Percentiles rank a stretch among this genome's conserved stretches.
phyloP scores from a whole-genome alignment of 495 filamentous ascomycete species.

The Neurospora sp. region DNA sequence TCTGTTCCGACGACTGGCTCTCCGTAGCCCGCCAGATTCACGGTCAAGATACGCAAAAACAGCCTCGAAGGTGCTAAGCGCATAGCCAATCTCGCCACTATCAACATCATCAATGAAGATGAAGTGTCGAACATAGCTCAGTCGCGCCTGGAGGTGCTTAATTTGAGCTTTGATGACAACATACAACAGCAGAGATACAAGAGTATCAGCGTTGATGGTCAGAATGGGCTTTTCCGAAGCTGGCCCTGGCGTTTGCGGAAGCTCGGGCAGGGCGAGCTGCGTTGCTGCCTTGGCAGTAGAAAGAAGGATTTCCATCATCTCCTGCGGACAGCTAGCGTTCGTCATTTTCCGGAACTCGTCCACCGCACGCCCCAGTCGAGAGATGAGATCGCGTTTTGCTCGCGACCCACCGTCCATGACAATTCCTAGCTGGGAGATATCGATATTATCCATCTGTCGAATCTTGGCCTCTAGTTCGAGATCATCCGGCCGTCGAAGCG shows the following conservation, averaged over 20 bases:
- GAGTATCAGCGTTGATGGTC: conserved; percentile 89
- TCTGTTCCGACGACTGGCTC: conserved; percentile 76
- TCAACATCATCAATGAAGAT: conserved; percentile 97
- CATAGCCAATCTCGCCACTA: conserved; percentile 93
- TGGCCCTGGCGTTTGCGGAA: conserved; percentile 18
- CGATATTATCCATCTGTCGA: conserved; percentile 83
- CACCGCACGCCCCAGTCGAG: conserved; percentile 63
- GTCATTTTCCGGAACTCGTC: conserved; percentile 85
- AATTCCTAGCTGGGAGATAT: conserved; percentile 90
- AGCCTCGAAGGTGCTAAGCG: conserved; percentile 91
- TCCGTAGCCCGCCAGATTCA: conserved; percentile 70
- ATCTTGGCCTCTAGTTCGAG: conserved; percentile 85
- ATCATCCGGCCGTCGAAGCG: conserved; percentile 71
- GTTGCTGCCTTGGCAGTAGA: conserved; percentile 82
- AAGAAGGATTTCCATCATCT: conserved; percentile 86
- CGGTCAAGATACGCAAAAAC: conserved; percentile 83
- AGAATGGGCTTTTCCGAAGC: conserved; percentile 42
- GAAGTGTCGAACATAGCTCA: conserved; percentile 91
- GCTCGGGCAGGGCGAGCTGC: conserved; percentile 39
- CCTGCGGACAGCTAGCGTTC: conserved; percentile 76
- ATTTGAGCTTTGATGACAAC: conserved; percentile 91
- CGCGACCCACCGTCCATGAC: conserved; percentile 59
- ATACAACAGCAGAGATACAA: conserved; percentile 84
- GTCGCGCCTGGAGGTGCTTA: conserved; percentile 73
- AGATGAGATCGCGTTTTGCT: conserved; percentile 62